Conservation (phyloP, 441 rosid species). For the Hypseocharis bilobata region DNA sequence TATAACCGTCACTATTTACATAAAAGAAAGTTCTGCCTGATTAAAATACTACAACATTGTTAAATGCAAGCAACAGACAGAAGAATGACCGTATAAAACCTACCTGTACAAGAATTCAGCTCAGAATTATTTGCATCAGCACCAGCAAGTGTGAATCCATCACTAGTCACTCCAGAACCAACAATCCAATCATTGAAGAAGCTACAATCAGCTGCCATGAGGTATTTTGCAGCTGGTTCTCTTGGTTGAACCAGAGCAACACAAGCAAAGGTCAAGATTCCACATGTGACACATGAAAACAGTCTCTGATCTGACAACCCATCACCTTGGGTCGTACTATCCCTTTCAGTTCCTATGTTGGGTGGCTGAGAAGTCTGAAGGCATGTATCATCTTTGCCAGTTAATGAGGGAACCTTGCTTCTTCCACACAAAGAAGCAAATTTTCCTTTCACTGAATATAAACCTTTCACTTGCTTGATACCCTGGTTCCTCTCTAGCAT, state of each 20-base stretch:
- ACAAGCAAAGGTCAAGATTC: slow-evolving; percentile 77
- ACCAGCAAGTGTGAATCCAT: slow-evolving; percentile 21
- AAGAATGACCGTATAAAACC: slow-evolving; percentile 23
- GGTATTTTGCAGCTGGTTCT: slow-evolving; percentile 71
- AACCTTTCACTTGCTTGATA: slow-evolving; percentile 36
- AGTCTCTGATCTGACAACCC: slow-evolving; percentile 76
- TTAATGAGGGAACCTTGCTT: slow-evolving; percentile 31
- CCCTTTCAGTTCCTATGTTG: slow-evolving; percentile 26
- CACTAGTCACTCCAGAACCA: slow-evolving; percentile 43
- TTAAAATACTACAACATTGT: background rate
- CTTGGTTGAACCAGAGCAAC: slow-evolving; percentile 78
- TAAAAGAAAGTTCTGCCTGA: background rate
- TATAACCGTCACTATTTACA: background rate
- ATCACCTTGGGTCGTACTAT: slow-evolving; percentile 31
- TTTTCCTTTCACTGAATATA: slow-evolving; percentile 46
- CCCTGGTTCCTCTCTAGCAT: slow-evolving; percentile 28
- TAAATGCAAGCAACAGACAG: slow-evolving; percentile 1
- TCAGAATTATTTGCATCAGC: slow-evolving; percentile 26
- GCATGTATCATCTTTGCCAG: slow-evolving; percentile 26
- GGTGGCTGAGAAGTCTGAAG: slow-evolving; percentile 13
- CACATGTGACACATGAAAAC: slow-evolving; percentile 87
- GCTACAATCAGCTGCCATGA: slow-evolving; percentile 88
- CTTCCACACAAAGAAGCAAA: slow-evolving; percentile 52
- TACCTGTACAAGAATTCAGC: slow-evolving; percentile 38
- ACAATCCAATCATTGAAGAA: slow-evolving; percentile 75